Evolutionary conservation across 495 filamentous ascomycete species (phyloP).

Genomic region (Staphylotrichum tortipilum): DNA sequence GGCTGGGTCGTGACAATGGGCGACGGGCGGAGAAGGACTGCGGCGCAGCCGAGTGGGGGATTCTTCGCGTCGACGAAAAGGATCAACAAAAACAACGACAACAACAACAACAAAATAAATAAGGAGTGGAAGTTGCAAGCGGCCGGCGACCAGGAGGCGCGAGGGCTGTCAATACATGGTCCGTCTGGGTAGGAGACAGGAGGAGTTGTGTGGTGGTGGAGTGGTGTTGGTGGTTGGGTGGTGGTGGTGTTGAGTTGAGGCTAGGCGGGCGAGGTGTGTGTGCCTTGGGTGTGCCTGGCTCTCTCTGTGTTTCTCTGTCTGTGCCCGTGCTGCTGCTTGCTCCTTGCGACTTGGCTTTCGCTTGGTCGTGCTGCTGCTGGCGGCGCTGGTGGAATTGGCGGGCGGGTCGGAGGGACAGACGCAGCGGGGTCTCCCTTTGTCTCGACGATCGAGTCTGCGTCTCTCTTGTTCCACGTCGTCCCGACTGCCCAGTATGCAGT

Average conservation of each 20-base stretch:
- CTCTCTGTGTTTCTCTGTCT: too few relatives aligned
- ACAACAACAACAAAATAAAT: too few relatives aligned
- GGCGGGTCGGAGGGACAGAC: neutral
- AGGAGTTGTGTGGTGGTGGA: neutral
- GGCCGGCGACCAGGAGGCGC: conserved; percentile 5
- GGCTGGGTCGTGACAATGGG: neutral
- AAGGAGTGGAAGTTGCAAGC: conserved; percentile 2
- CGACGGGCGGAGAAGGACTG: conserved; percentile 7
- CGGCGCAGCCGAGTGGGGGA: conserved; percentile 14
- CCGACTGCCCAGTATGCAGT: too few relatives aligned
- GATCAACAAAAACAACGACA: conserved; percentile 5
- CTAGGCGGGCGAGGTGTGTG: too few relatives aligned
- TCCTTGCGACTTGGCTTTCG: too few relatives aligned
- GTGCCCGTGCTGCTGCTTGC: too few relatives aligned
- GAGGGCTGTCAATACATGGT: conserved; percentile 13
- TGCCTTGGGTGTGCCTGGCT: too few relatives aligned
- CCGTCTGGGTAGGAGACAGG: neutral
- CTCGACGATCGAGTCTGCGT: conserved; percentile 6
- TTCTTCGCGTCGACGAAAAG: neutral
- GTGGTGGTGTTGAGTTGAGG: too few relatives aligned
- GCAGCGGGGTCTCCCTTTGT: conserved; percentile 15
- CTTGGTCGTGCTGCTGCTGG: too few relatives aligned
- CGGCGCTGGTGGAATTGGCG: too few relatives aligned
- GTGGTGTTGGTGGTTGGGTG: neutral
- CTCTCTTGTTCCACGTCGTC: conserved; percentile 6